Evolutionary conservation across 2,329 filamentous ascomycete genomes (phyloP), one percentile per base, ranked within the genome.

Genomic region (Coniochaeta hoffmannii): DNA sequence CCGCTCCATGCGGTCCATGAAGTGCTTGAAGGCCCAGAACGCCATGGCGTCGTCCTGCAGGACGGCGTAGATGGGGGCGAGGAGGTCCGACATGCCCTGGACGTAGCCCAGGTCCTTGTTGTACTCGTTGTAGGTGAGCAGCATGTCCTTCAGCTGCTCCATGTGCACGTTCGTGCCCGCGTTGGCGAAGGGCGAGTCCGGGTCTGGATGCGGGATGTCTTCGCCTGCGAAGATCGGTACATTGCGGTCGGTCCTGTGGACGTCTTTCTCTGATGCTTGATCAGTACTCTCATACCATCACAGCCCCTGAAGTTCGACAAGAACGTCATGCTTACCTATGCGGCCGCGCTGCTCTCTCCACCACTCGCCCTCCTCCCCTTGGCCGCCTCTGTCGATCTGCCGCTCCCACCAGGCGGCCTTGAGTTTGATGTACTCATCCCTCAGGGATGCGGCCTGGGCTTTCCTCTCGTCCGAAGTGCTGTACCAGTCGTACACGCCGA

Each of bases 141-240:
- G 85, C 89, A 99, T 96, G 69, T 99, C 94, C 73, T 99, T 99
- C 83, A 99, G 89, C 74, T 99, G 94, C 72, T 99, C 94, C 60
- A 99, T 81, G 70, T 99, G 94, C 6, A 97, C 92, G 65, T 99
- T 99, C 50, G 94, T 99, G 59, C 94, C 94, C 4, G 86, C 83
- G 46, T 92, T 89, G 12, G 93, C 90, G 70, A 97, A 99, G 0
- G 94, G 93, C 0, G 93, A 97, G 59, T 93, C 89, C 0, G 94
- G 94, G 65, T 99, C 94, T 0, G 94, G 95, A 67, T 99, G 94
- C 8, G 94, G 93, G 38, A 91, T 95, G 66, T 97, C 94, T 71
- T 99, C 94, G 59, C 94, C 94, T 9, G 90, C 87, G 68, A 99
- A 99, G 38, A 99, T 88, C n/a, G 90, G 88, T 30, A 99, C 90